A percentile compares a stretch with the other conserved stretches of the same genome.
Evolutionary conservation across 495 filamentous ascomycete genomes (phyloP).

Genomic region (Copromyces sp.): DNA sequence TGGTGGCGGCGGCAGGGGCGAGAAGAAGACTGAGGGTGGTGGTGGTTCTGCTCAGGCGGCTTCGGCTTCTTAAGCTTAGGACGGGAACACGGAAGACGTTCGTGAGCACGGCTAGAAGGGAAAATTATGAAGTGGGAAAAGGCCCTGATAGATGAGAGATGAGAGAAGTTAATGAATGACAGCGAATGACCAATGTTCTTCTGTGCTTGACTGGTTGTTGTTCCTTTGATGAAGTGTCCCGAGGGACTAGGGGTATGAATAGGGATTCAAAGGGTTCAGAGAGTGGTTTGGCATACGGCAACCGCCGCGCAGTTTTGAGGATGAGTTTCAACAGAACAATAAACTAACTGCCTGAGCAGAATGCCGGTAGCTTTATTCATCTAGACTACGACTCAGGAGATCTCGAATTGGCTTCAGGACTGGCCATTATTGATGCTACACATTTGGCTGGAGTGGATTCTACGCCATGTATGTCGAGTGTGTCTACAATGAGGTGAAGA

Average conservation of each 20-base stretch:
- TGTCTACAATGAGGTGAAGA: too few species aligned
- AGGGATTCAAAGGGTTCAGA: not conserved
- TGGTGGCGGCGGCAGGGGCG: slow-evolving; percentile 3
- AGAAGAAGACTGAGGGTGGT: not conserved
- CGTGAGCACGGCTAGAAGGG: not conserved
- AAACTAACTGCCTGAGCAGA: not conserved
- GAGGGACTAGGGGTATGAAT: not conserved
- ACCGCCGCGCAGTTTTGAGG: not conserved
- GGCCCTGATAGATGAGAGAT: not conserved
- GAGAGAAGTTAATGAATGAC: not conserved
- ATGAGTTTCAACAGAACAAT: not conserved
- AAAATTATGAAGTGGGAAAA: not conserved
- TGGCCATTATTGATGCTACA: too few species aligned
- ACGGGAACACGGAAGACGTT: not conserved
- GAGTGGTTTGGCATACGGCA: not conserved
- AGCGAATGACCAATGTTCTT: not conserved
- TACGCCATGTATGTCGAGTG: too few species aligned
- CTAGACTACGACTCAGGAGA: too few species aligned
- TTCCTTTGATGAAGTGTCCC: not conserved
- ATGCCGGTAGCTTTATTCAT: not conserved
- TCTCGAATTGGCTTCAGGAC: too few species aligned
- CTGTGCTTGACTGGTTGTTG: not conserved
- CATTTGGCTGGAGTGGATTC: too few species aligned
- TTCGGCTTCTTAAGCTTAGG: not conserved
- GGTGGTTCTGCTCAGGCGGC: not conserved